Evolutionary conservation across 2,329 filamentous ascomycete species (phyloP).

Genomic region (Ophiostoma montium): DNA sequence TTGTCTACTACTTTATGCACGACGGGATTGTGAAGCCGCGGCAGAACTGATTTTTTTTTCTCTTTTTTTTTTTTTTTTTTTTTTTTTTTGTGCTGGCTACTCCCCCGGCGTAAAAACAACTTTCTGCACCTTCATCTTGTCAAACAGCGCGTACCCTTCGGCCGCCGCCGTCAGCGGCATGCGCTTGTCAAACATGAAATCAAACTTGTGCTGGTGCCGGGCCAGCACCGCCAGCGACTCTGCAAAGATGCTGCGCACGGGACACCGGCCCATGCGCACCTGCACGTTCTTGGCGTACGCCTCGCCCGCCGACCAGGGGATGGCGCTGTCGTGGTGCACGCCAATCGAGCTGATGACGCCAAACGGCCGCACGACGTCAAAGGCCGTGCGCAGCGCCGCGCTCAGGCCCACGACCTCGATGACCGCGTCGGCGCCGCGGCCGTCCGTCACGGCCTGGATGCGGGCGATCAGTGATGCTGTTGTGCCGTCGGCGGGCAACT

Average conservation of each 20-base stretch:
- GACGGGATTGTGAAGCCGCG: conserved; percentile 78
- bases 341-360: conserved; percentile 63
- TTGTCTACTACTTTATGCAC: conserved; percentile 75
- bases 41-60: conserved; percentile 46
- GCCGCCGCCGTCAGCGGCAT: conserved; percentile 55
- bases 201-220: conserved; percentile 51
- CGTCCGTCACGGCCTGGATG: conserved; percentile 31
- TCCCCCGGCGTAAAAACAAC: conserved; percentile 55
- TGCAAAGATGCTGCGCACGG: conserved; percentile 55
- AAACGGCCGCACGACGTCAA: conserved; percentile 57
- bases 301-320: conserved; percentile 51
- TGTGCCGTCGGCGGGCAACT: conserved; percentile 42
- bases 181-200: conserved; percentile 62
- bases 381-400: conserved; percentile 54
- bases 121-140: conserved; percentile 61
- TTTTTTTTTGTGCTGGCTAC: conserved; percentile 14
- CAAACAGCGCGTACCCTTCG: conserved; percentile 57
- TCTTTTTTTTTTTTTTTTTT: conserved; percentile 5
- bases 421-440: conserved; percentile 72
- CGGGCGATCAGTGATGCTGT: no score
- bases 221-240: conserved; percentile 50
- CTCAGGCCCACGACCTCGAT: conserved; percentile 65
- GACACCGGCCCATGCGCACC: conserved; percentile 64
- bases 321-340: conserved; percentile 55
- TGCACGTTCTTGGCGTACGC: conserved; percentile 59